Base-by-base conservation (phyloP, 208 protist species). In the Zelonia costaricensis region DNA sequence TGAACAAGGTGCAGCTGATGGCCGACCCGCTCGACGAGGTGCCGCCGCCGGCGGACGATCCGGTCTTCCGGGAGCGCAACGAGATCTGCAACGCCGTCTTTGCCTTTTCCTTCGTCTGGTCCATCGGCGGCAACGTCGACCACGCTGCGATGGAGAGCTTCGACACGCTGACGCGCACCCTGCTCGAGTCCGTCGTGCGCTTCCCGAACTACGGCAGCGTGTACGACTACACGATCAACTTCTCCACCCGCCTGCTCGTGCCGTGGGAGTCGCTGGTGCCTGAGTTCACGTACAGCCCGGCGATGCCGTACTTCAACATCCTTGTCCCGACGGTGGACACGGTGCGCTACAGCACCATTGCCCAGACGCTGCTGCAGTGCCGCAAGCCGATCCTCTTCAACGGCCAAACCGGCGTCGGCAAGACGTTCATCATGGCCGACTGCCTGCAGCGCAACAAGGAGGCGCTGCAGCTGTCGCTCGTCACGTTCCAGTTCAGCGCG, bases 301-400 rank as follows among this genome's bases (percentile, higher is more conserved):
- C 74, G 10, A 78, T 82, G 36, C 95, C 98, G 7, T 99, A 96
- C 84, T 99, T 98, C 76, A 79, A 98, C 67, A 95, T 99, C 27
- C 82, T 99, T 46, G 97, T 99, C 10, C 96, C 98, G 3, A 99
- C 98, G 7, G 78, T 98, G 13, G 98, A 99, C 77, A 98, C 97
- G 20, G 91, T 98, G 45, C 91, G 97, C 28, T 98, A 96, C 72
- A 91, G 89, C 54, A 95, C 83, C 35, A 53, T 99, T n/a, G 74
- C 97, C 8, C 80, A 91, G 76, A 95, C 81, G 16, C 80, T 98
- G 18, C 71, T 98, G 31, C 62, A 85, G 8, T 81, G 69, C 39
- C 77, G 86, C 12, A 91, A 96, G 68, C 93, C 96, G 12, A 55
- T 98, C 35, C 84, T 99, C 46, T 93, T 98, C 67, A 98, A 91